Base-by-base conservation (phyloP, 805 yeast genomes). In the Starmerella powellii region DNA sequence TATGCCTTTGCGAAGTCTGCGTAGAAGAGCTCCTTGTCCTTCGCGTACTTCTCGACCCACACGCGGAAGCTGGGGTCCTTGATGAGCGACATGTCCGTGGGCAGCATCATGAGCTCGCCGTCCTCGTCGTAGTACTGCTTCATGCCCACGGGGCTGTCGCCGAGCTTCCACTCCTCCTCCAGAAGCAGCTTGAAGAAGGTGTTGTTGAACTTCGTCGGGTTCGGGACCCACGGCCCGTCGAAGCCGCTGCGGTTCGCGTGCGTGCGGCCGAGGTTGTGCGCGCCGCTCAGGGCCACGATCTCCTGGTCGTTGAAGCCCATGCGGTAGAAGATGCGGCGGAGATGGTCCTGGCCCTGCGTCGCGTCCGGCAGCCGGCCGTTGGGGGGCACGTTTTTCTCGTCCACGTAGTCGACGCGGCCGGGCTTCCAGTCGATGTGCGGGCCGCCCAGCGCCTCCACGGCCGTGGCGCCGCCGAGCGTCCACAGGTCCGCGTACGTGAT, bases 161-260 rank as follows among this genome's bases (percentile, higher is more conserved):
- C 57, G 41, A 50, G 50, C 40, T 56, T 45, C 87, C 87, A 80
- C 40, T 68, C 70, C 52, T 72, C 82, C 48, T 58, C 54, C 43
- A 70, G 50, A 21, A 73, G 61, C 43, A 71, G 67, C 60, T 65
- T 73, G 63, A 63, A 84, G 60, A 81, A 84, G 32, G 82, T 83
- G 64, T 84, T 85, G 40, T 78, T 68, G 59, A 85, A 80, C 49
- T 67, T 61, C 24, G 80, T 81, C 42, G 91, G 84, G 31, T 80
- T 73, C 42, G 79, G 80, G 30, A 88, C 87, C 94, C 94, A 84
- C 47, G 88, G 86, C 12, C 94, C 94, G 50, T 81, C 91, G 65
- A 69, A 85, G 2, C 93, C 93, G 18, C 85, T 73, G 47, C 76
- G 73, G 49, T 69, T 59, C 46, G 71, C 65, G 55, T 76, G 82